Base-by-base conservation (phyloP, 129 eudicot species). In the Arctium lappa region DNA sequence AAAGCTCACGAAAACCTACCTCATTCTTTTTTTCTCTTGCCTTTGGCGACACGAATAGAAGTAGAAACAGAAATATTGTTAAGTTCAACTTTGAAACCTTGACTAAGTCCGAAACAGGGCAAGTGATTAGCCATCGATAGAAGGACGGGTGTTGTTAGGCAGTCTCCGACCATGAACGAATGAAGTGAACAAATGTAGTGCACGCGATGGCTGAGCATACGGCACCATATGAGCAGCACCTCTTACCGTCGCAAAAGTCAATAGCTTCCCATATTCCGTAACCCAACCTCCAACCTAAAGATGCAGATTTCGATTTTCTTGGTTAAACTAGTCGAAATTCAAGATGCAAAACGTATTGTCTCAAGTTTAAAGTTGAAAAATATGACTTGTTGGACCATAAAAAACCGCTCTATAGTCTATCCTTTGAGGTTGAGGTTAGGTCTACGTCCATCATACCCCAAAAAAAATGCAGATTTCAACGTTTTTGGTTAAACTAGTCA, bases 141-240 rank as follows among this genome's bases (percentile, higher is more conserved):
- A 83, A 46, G 90, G 85, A 3, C 87, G 92, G 4, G 98, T 95
- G 39, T 77, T 86, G 80, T 90, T 96, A 13, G 99, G 99, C 89
- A 96, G 83, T 76, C 92, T 90, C 44, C 81, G 79, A 33, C 97
- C 97, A 66, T 84, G 91, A 18, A 96, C 84, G 62, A 96, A 93
- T 3, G 94, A 87, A 75, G 97, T 91, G 84, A 96, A 96, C 72
- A 96, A 85, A 81, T 96, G 98, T 79, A 96, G 79, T 34, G 99
- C 99, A 40, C 99, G 90, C 16, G 95, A 85, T 27, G 99, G 98
- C 83, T 93, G 99, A 36, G 99, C 92, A 81, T 89, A 96, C 4
- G 99, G 99, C 69, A 96, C 99, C 99, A 96, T 96, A 86, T 96
- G 99, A 77, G 98, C 93, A 27, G 99, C 99, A 69, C 99, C 99